Evolutionary conservation across 306 rosid genomes (phyloP).

Genomic region (Rosa persica): DNA sequence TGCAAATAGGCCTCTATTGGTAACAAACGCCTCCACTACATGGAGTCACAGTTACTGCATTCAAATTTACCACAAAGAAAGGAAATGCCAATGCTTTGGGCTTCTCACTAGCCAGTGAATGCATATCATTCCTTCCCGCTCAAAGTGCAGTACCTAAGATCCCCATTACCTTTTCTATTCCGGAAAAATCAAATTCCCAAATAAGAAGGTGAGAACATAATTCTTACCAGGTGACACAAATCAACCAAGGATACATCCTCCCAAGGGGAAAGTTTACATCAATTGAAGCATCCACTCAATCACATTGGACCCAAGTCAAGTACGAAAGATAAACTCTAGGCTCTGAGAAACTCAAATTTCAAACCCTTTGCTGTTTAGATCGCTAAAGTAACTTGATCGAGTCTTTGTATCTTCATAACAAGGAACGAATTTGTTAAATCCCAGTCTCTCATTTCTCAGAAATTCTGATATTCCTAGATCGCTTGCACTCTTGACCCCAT

Average conservation of each 20-base stretch:
- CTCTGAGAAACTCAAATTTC: conserved; percentile 5
- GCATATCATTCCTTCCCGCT: neutral
- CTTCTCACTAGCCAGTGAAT: conserved; percentile 9
- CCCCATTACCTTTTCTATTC: neutral
- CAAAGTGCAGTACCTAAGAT: neutral
- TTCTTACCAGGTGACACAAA: conserved; percentile 15
- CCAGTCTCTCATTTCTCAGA: conserved; percentile 9
- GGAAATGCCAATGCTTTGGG: neutral
- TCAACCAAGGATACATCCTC: neutral
- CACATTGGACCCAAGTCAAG: neutral
- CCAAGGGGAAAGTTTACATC: neutral
- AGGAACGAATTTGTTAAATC: conserved; percentile 11
- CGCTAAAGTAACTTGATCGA: conserved; percentile 11
- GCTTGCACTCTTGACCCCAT: neutral
- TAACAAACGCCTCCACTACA: conserved; percentile 5
- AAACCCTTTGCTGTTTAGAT: conserved; percentile 12
- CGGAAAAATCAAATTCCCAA: neutral
- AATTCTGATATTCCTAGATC: conserved; percentile 11
- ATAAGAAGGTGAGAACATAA: neutral
- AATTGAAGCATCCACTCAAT: neutral
- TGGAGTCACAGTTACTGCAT: neutral
- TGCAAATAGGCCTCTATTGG: neutral
- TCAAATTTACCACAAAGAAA: neutral
- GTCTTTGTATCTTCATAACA: conserved; percentile 10
- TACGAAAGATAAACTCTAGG: neutral